phyloP scores from a whole-genome alignment of 1,284 basidiomycete genomes.

The Cryptococcus sp. region DNA sequence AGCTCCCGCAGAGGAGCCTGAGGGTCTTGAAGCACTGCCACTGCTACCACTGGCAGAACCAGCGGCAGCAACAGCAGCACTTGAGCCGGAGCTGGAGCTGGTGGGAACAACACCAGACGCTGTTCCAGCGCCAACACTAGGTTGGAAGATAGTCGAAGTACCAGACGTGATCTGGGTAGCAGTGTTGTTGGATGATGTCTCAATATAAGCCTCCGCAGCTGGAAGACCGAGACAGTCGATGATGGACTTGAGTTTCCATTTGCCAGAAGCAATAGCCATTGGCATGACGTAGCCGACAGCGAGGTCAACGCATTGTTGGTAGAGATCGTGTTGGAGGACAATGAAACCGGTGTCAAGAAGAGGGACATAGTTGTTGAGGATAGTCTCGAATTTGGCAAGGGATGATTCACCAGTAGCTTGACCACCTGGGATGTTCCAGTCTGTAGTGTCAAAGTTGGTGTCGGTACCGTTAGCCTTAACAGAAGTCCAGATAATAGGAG shows the following conservation, averaged over 20 bases:
- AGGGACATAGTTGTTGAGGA: conserved; percentile 42
- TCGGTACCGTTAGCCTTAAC: conserved; percentile 33
- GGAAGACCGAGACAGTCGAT: conserved; percentile 61
- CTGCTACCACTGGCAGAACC: not conserved
- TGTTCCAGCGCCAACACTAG: conserved; percentile 29
- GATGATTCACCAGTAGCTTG: conserved; percentile 59
- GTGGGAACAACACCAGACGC: conserved; percentile 22
- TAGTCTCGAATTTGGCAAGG: conserved; percentile 49
- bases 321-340: conserved; percentile 83
- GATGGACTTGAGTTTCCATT: conserved; percentile 53
- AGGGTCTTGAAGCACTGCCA: not conserved
- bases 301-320: conserved; percentile 77
- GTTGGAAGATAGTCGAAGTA: conserved; percentile 30
- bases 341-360: conserved; percentile 63
- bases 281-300: conserved; percentile 82
- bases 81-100: not conserved
- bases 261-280: conserved; percentile 59
- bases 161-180: conserved; percentile 30
- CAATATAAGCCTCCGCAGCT: conserved; percentile 45
- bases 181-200: conserved; percentile 45
- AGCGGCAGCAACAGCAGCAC: not conserved
- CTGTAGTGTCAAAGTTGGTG: conserved; percentile 69
- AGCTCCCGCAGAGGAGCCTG: not conserved
- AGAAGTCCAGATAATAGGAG: conserved; percentile 46
- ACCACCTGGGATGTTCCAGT: conserved; percentile 78